Evolutionary conservation across 2,329 filamentous ascomycete genomes (phyloP), one percentile per base, ranked within the genome.

Genomic region (Aspergillus terreus): DNA sequence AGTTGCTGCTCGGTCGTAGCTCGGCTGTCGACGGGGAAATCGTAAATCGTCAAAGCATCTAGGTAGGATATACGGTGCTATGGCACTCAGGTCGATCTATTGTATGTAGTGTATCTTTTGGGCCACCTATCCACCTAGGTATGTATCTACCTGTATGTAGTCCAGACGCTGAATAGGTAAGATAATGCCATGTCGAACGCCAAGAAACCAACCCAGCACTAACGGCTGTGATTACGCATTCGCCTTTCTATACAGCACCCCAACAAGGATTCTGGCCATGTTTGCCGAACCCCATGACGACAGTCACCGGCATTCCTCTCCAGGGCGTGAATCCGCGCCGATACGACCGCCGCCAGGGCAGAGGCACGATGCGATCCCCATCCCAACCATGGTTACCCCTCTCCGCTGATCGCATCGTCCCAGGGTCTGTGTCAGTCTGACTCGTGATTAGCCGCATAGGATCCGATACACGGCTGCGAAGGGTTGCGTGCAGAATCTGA

Each of bases 181-280:
- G 19, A 19, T 23, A 23, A 23, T 23, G 5, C 23, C 6, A 23
- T 23, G 23, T 36, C n/a, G 42, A 21, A 42, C 32, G 56, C 53
- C 53, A 59, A 55, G 57, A 35, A 21, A 19, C 21, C 43, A 23
- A 43, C 38, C 44, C n/a, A 42, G 46, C 57, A 54, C 57, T 57
- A 59, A 47, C 9, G 33, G 21, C 12, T 21, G 43, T 36, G 47
- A 56, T 54, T 54, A 52, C 53, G 49, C 51, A 56, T 52, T 43
- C 51, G 45, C 40, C 23, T 23, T 23, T 23, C 23, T 23, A 23
- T 23, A 23, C 23, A 23, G 23, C 23, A 19, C 19, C 19, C 2
- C 19, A 19, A 19, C 19, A 5, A 23, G 23, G 23, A 6, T 23
- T 23, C 4, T 23, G 23, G 23, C 23, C 4, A 23, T 23, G 23